Evolutionary conservation across 306 rosid species (phyloP).

Genomic region (Chamaecrista fasciculata): DNA sequence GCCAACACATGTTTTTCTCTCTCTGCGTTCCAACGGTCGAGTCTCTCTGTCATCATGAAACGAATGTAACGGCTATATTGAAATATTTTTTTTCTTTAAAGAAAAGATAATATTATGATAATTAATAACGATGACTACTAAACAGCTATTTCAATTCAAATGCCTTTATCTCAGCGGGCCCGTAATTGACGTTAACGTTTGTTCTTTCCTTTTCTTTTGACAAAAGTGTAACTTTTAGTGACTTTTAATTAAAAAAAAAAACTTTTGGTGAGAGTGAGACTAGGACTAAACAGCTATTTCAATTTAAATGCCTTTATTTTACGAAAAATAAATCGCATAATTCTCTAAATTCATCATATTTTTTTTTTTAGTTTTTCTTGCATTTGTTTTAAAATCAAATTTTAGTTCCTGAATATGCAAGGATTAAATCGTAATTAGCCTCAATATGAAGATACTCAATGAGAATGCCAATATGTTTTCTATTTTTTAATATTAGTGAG

Average conservation of each 20-base stretch:
- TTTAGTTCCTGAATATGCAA: too few relatives aligned
- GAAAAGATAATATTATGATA: not conserved
- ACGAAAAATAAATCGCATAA: too few relatives aligned
- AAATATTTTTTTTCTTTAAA: not conserved
- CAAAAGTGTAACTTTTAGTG: too few relatives aligned
- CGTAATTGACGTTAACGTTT: not conserved
- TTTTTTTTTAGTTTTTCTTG: too few relatives aligned
- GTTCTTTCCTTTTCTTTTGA: too few relatives aligned
- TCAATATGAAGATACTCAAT: not conserved
- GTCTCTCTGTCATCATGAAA: conserved; percentile 38
- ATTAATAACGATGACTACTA: not conserved
- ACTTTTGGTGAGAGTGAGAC: too few relatives aligned
- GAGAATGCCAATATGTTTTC: not conserved
- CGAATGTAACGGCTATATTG: conserved; percentile 69
- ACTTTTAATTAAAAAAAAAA: too few relatives aligned
- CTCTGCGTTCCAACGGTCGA: conserved; percentile 83
- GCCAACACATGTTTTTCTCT: conserved; percentile 39
- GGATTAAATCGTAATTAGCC: too few relatives aligned
- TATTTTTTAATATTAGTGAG: too few relatives aligned
- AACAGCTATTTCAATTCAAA: not conserved
- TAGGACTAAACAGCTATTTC: not conserved
- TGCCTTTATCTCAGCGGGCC: not conserved
- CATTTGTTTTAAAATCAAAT: too few relatives aligned
- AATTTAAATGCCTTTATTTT: not conserved
- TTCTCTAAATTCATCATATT: too few relatives aligned